Conservation (phyloP, 345 rosid genomes). For the Eucalyptus marginata region DNA sequence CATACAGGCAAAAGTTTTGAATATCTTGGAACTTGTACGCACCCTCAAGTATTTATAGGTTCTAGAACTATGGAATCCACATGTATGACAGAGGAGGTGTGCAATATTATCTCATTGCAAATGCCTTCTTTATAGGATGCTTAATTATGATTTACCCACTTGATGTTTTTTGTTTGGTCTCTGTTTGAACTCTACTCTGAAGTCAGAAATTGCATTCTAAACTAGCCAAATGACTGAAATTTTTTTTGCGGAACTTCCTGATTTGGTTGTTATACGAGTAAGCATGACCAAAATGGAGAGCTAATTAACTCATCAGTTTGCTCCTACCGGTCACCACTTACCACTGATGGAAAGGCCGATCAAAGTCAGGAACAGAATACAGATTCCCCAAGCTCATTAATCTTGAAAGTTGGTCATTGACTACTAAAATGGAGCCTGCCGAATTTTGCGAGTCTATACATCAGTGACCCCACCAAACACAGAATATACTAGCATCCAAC, state of each 20-base stretch:
- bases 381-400: background rate
- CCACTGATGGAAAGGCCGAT: background rate
- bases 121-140: background rate
- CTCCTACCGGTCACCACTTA: background rate
- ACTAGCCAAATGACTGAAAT: background rate
- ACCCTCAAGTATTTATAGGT: too few species aligned
- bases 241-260: background rate
- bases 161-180: background rate
- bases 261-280: background rate
- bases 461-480: background rate
- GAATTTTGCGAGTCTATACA: background rate
- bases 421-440: background rate
- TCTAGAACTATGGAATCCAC: too few species aligned
- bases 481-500: background rate
- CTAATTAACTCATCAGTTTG: background rate
- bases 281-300: background rate
- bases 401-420: background rate
- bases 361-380: background rate
- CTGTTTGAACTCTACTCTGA: background rate
- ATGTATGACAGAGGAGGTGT: too few species aligned
- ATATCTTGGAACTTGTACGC: too few species aligned
- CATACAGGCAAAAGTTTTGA: too few species aligned
- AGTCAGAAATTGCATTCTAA: background rate
- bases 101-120: background rate
- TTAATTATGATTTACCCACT: background rate